phyloP scores from a whole-genome alignment of 768 basidiomycete species.

The Tylopilus felleus region DNA sequence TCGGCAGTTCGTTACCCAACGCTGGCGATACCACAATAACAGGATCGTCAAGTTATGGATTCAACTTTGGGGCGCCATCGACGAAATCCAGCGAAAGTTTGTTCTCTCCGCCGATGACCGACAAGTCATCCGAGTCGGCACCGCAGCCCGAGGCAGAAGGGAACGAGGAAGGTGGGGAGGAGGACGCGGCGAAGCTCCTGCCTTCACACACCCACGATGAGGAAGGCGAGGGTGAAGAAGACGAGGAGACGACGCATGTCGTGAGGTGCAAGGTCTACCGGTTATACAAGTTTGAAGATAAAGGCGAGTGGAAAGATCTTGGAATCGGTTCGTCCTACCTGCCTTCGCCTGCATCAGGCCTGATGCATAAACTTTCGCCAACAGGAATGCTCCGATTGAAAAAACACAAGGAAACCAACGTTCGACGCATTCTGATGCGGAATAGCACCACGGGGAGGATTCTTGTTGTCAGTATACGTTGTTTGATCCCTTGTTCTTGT shows the following conservation, averaged over 20 bases:
- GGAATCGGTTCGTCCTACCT: slow-evolving; percentile 55
- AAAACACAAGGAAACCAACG: slow-evolving; percentile 60
- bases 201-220: slow-evolving; percentile 47
- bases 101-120: slow-evolving; percentile 28
- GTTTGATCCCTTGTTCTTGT: not conserved
- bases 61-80: slow-evolving; percentile 23
- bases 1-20: slow-evolving; percentile 23
- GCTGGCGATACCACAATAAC: slow-evolving; percentile 16
- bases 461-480: slow-evolving; percentile 53
- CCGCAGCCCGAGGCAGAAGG: slow-evolving; percentile 26
- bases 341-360: not conserved
- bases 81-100: slow-evolving; percentile 22
- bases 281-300: slow-evolving; percentile 48
- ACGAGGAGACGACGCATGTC: slow-evolving; percentile 63
- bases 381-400: slow-evolving; percentile 70
- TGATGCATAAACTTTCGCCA: not conserved
- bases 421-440: slow-evolving; percentile 62
- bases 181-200: slow-evolving; percentile 23
- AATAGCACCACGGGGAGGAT: slow-evolving; percentile 77
- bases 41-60: slow-evolving; percentile 16
- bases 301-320: slow-evolving; percentile 57
- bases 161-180: slow-evolving; percentile 29
- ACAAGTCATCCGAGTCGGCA: slow-evolving; percentile 30
- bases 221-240: slow-evolving; percentile 80
- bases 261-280: slow-evolving; percentile 62